Evolutionary conservation across 345 rosid species (phyloP).

Genomic region (Syzygium jambos): DNA sequence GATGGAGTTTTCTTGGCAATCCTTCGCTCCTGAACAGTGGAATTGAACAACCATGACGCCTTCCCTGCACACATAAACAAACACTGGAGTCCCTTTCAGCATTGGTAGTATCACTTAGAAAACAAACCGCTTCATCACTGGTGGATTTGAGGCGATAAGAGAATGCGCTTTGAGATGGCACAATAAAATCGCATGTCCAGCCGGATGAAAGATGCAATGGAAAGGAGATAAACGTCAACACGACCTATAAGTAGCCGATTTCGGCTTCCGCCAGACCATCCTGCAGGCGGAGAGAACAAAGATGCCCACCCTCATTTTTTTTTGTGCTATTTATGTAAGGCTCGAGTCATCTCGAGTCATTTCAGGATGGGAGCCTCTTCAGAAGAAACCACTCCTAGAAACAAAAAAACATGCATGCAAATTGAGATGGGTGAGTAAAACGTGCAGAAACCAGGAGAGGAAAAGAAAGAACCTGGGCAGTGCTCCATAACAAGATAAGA

Average conservation of each 20-base stretch:
- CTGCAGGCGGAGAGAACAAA: background rate
- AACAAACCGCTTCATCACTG: background rate
- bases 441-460: background rate
- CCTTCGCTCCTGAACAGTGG: background rate
- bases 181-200: background rate
- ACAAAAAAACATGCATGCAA: background rate
- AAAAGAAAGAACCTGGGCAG: background rate
- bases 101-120: background rate
- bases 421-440: background rate
- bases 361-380: background rate
- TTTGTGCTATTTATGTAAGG: background rate
- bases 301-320: background rate
- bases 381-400: background rate
- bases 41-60: background rate
- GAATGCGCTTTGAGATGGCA: background rate
- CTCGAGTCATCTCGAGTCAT: background rate
- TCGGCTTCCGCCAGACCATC: background rate
- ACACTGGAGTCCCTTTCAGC: background rate
- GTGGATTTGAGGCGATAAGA: background rate
- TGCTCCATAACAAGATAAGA: background rate
- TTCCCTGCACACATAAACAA: background rate
- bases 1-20: background rate
- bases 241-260: background rate
- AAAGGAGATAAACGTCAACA: background rate
- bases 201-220: background rate